Evolutionary conservation across 352 stramenopile genomes (phyloP).

Genomic region (Globisporangium carolinianum): DNA sequence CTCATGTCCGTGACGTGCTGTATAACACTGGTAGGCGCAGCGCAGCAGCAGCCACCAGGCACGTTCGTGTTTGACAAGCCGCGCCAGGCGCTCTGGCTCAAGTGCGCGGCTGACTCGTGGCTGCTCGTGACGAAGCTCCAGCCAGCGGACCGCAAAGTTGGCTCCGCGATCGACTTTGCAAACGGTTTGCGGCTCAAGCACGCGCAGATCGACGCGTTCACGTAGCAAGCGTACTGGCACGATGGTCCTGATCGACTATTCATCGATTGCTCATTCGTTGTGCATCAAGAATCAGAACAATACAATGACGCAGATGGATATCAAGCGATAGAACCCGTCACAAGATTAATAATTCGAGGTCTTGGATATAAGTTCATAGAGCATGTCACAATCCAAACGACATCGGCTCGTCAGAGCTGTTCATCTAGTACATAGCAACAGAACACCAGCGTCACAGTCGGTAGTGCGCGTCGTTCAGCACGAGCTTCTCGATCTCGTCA

Average conservation of each 20-base stretch:
- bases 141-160: slow-evolving; percentile 55
- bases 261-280: no score
- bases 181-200: slow-evolving; percentile 76
- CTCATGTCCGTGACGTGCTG: background rate
- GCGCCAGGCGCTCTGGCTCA: slow-evolving; percentile 61
- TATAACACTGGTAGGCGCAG: background rate
- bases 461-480: slow-evolving; percentile 63
- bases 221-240: no score
- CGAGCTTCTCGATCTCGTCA: slow-evolving; percentile 52
- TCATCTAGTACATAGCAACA: no score
- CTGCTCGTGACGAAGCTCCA: slow-evolving; percentile 68
- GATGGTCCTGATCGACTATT: no score
- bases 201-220: slow-evolving; percentile 13
- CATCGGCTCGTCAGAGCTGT: no score
- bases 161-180: slow-evolving; percentile 63
- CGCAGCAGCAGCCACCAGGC: slow-evolving; percentile 13
- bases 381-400: no score
- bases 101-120: slow-evolving; percentile 46
- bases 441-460: slow-evolving; percentile 3
- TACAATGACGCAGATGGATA: no score
- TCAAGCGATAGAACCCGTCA: no score
- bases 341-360: no score
- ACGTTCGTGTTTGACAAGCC: slow-evolving; percentile 77
- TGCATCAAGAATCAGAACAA: no score
- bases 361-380: no score